Conservation (phyloP, 345 rosid species). For the Pugionium cornutum region DNA sequence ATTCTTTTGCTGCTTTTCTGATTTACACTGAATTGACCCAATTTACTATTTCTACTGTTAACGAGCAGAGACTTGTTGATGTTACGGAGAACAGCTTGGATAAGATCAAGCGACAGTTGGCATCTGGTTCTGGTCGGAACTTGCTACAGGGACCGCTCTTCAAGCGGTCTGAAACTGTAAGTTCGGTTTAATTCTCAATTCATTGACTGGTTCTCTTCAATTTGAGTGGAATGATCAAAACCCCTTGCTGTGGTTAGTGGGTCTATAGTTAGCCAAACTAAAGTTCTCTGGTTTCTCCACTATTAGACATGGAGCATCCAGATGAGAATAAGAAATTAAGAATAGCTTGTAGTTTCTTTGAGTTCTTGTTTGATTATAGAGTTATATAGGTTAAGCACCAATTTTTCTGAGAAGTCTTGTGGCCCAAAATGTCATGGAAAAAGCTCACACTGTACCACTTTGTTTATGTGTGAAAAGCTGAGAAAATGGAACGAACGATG, state of each 20-base stretch:
- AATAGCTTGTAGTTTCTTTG: slow-evolving; percentile 11
- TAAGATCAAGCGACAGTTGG: slow-evolving; percentile 92
- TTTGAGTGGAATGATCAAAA: slow-evolving; percentile 6
- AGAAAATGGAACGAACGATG: slow-evolving; percentile 98
- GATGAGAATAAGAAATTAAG: neutral
- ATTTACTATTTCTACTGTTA: slow-evolving; percentile 1
- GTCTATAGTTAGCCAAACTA: neutral
- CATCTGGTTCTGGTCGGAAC: slow-evolving; percentile 88
- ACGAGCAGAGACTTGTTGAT: slow-evolving; percentile 56
- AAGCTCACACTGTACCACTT: slow-evolving; percentile 2
- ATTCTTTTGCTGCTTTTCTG: slow-evolving; percentile 9
- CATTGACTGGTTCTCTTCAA: neutral
- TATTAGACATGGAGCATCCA: neutral
- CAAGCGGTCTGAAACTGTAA: slow-evolving; percentile 97
- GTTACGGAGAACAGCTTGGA: slow-evolving; percentile 82
- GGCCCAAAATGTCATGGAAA: no score
- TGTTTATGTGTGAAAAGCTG: slow-evolving; percentile 51
- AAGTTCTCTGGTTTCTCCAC: slow-evolving; percentile 1
- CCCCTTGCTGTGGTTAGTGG: slow-evolving; percentile 6
- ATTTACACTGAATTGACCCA: neutral
- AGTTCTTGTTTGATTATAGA: neutral
- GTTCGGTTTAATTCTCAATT: slow-evolving; percentile 14
- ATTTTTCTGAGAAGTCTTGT: neutral
- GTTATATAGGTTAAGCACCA: no score
- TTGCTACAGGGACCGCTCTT: slow-evolving; percentile 95